Evolutionary conservation across 73 alveolate species (phyloP).

Genomic region (Blepharisma japonicum): DNA sequence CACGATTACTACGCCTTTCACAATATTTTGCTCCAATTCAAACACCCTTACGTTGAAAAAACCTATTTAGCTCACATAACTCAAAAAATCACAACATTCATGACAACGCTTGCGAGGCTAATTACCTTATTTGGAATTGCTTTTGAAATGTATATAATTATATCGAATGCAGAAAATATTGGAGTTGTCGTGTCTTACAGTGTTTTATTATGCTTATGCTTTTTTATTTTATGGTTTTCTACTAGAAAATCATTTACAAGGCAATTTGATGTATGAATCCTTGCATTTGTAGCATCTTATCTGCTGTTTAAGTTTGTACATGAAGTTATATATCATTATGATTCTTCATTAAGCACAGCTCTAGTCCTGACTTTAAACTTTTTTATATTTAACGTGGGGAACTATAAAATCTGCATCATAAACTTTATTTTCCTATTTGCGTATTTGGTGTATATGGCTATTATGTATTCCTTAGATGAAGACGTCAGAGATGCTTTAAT

Average conservation of each 20-base stretch:
- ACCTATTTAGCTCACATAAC: not conserved
- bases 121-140: too few relatives aligned
- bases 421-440: not conserved
- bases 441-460: not conserved
- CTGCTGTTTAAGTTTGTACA: not conserved
- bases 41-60: conserved; percentile 20
- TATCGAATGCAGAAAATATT: too few relatives aligned
- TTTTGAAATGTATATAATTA: too few relatives aligned
- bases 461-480: not conserved
- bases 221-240: too few relatives aligned
- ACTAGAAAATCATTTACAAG: too few relatives aligned
- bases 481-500: not conserved
- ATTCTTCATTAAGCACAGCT: conserved; percentile 22
- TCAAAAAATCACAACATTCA: not conserved
- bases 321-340: not conserved
- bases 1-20: not conserved
- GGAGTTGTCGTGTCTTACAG: too few relatives aligned
- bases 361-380: not conserved
- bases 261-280: too few relatives aligned
- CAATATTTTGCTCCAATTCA: not conserved
- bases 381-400: conserved; percentile 16
- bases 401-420: not conserved
- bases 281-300: too few relatives aligned
- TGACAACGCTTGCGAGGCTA: not conserved
- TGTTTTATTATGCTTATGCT: too few relatives aligned